Evolutionary conservation across 257 asterid genomes (phyloP).

Genomic region (Apocynum venetum): DNA sequence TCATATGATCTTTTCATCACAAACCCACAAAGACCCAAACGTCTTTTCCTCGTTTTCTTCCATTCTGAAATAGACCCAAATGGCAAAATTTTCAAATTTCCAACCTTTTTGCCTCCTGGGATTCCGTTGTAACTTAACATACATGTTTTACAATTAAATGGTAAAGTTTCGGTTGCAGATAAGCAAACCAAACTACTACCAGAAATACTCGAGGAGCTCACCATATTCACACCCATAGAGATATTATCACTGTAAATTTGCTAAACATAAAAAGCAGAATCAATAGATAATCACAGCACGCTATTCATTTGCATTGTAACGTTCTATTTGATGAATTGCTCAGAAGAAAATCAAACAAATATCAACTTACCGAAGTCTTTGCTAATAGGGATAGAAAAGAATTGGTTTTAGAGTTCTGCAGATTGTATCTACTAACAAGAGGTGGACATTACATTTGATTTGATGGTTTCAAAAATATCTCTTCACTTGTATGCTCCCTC

Average conservation of each 20-base stretch:
- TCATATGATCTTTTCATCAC: slow-evolving; percentile 48
- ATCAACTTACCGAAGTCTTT: slow-evolving; percentile 6
- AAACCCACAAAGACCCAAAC: slow-evolving; percentile 32
- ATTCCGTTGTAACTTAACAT: slow-evolving; percentile 26
- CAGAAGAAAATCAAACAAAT: not conserved
- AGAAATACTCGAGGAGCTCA: slow-evolving; percentile 43
- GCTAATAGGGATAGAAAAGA: not conserved
- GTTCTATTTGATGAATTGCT: slow-evolving; percentile 13
- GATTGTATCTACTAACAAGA: not conserved
- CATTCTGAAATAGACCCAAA: slow-evolving; percentile 35
- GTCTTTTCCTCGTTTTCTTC: slow-evolving; percentile 44
- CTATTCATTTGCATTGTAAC: not conserved
- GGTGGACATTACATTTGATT: not conserved
- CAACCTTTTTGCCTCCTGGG: slow-evolving; percentile 31
- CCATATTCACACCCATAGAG: slow-evolving; percentile 52
- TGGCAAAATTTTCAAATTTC: slow-evolving; percentile 29
- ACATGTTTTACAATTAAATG: slow-evolving; percentile 17
- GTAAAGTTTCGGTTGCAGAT: slow-evolving; percentile 28
- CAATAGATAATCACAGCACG: slow-evolving; percentile 6
- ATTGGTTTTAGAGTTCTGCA: not conserved
- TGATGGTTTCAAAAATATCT: not conserved
- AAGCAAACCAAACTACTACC: slow-evolving; percentile 35
- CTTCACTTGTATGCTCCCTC: no score
- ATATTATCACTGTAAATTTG: slow-evolving; percentile 5
- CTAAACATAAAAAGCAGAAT: not conserved